Percentiles rank a stretch among this genome's conserved stretches.
Evolutionary conservation across 2,329 filamentous ascomycete species (phyloP).

Genomic region (Tolypocladium guangdongense): DNA sequence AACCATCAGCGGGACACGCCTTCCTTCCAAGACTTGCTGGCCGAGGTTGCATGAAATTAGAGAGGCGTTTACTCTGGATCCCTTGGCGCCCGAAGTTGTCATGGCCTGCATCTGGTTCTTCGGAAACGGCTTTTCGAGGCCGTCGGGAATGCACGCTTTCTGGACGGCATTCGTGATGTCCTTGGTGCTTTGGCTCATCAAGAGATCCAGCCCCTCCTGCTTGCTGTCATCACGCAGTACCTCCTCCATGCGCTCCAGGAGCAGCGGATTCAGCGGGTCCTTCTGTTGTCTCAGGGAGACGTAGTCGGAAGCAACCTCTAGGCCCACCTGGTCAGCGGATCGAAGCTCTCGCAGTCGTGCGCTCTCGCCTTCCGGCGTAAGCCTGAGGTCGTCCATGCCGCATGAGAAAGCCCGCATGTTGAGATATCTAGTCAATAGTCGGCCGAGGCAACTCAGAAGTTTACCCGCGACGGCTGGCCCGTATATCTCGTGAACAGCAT

Average conservation of each 20-base stretch:
- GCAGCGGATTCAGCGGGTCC: slow-evolving; percentile 54
- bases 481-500: slow-evolving; percentile 88
- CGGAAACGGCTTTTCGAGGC: slow-evolving; percentile 84
- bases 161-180: slow-evolving; percentile 72
- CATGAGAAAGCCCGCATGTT: slow-evolving; percentile 95
- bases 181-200: slow-evolving; percentile 64
- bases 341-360: slow-evolving; percentile 57
- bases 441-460: slow-evolving; percentile 77
- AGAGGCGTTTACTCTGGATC: slow-evolving; percentile 85
- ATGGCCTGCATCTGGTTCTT: slow-evolving; percentile 99
- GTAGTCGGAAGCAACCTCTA: slow-evolving; percentile 75
- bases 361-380: slow-evolving; percentile 70
- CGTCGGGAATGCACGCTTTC: slow-evolving; percentile 64
- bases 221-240: slow-evolving; percentile 86
- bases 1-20: slow-evolving; percentile 92
- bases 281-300: slow-evolving; percentile 66
- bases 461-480: slow-evolving; percentile 80
- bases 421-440: slow-evolving; percentile 78
- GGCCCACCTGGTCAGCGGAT: slow-evolving; percentile 57
- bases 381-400: slow-evolving; percentile 87
- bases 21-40: slow-evolving; percentile 90
- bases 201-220: slow-evolving; percentile 77
- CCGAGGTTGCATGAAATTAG: slow-evolving; percentile 96
- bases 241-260: slow-evolving; percentile 72
- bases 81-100: slow-evolving; percentile 95